These are phyloP conservation scores for Hypoxylon rickii DNA, from an alignment of 495 filamentous ascomycete species.

Conservation along the genomic window DNA sequence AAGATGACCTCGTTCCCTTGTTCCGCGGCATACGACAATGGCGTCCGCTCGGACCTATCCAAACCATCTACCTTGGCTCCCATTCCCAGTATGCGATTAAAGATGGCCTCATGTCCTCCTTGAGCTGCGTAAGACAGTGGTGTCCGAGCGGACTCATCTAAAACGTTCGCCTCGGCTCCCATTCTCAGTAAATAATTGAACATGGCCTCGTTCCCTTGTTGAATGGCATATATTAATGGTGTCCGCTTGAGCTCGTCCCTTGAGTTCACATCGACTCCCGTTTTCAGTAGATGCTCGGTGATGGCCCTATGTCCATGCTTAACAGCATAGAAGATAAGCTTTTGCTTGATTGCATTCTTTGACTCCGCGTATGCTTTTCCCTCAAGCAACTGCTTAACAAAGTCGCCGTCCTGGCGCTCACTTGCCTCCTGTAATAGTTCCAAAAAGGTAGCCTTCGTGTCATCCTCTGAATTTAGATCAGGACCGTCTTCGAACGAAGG, in stretches of 20 bases:
- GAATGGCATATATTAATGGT: background rate
- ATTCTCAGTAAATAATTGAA: background rate
- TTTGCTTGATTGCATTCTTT: too few species aligned
- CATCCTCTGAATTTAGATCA: background rate
- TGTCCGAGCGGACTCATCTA: background rate
- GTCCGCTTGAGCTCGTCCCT: background rate
- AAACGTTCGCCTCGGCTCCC: background rate
- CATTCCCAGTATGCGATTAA: background rate
- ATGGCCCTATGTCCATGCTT: too few species aligned
- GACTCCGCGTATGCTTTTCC: too few species aligned
- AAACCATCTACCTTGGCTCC: background rate
- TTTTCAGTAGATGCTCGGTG: too few species aligned
- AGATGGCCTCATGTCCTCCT: background rate
- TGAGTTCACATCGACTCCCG: too few species aligned
- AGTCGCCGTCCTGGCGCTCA: background rate
- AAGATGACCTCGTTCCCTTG: background rate
- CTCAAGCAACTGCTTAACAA: background rate
- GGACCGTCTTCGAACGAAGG: background rate
- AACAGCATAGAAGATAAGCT: too few species aligned
- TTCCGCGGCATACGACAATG: background rate
- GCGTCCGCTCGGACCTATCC: background rate
- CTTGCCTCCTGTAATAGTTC: background rate
- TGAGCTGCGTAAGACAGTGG: background rate
- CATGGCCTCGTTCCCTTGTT: background rate
- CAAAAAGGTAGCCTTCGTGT: background rate